Percentiles rank a stretch among this genome's conserved stretches.
Conservation (phyloP, 768 basidiomycete genomes). For the Mycena amicta region DNA sequence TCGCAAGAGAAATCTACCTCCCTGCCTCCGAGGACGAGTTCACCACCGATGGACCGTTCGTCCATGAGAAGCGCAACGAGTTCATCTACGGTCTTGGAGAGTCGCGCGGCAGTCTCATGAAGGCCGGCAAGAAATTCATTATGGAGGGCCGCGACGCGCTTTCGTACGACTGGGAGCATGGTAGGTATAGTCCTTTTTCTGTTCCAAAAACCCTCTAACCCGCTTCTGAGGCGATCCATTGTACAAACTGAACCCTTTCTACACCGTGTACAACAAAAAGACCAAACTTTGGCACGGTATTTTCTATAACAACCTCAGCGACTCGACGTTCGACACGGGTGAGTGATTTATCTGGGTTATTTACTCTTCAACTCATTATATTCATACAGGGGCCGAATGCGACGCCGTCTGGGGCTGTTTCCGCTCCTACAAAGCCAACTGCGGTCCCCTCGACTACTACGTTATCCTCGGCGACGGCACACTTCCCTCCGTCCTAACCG, state of each 20-base stretch:
- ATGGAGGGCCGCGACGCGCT: constrained; percentile 21
- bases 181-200: background rate
- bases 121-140: constrained; percentile 19
- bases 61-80: constrained; percentile 21
- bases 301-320: constrained; percentile 23
- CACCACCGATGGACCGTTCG: constrained; percentile 12
- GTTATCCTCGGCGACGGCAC: constrained; percentile 23
- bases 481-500: constrained; percentile 19
- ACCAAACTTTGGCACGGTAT: constrained; percentile 22
- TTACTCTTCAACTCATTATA: background rate
- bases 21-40: constrained; percentile 21
- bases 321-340: constrained; percentile 19
- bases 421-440: constrained; percentile 20
- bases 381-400: constrained; percentile 11
- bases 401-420: constrained; percentile 22
- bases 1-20: constrained; percentile 19
- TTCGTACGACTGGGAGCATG: constrained; percentile 22
- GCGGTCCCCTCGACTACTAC: constrained; percentile 24
- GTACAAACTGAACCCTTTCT: constrained; percentile 24
- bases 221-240: constrained; percentile 10
- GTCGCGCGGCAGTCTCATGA: constrained; percentile 21
- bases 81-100: constrained; percentile 22
- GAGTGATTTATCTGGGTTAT: background rate
- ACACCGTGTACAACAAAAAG: constrained; percentile 24
- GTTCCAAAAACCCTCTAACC: background rate